Evolutionary conservation across 1,284 basidiomycete species (phyloP).

Genomic region (Rhizopogon hawkerae): DNA sequence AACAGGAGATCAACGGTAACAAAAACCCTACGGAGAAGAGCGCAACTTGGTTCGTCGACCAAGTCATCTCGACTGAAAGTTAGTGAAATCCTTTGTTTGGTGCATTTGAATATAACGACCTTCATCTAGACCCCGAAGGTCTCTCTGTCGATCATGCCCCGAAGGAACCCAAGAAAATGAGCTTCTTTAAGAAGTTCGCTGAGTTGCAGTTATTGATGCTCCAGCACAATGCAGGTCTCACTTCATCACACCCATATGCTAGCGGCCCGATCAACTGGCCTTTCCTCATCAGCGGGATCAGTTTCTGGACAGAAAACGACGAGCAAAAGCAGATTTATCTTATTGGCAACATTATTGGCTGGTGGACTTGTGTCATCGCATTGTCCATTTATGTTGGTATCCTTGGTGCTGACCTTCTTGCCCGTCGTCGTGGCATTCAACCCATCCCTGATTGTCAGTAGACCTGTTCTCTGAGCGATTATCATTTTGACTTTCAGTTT

Average conservation of each 20-base stretch:
- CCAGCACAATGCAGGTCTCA: constrained; percentile 95
- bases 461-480: neutral
- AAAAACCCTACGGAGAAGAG: constrained; percentile 83
- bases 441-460: constrained; percentile 80
- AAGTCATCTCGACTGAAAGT: constrained; percentile 72
- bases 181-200: constrained; percentile 91
- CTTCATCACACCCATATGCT: constrained; percentile 92
- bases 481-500: constrained; percentile 11
- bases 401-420: constrained; percentile 81
- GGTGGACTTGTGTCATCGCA: constrained; percentile 88
- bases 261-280: constrained; percentile 96
- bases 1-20: constrained; percentile 98
- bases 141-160: constrained; percentile 26
- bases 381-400: constrained; percentile 87
- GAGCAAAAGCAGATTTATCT: constrained; percentile 91
- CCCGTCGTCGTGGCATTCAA: constrained; percentile 75
- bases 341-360: constrained; percentile 88
- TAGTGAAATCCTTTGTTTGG: constrained; percentile 21
- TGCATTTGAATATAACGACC: neutral
- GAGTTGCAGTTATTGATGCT: constrained; percentile 95
- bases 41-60: constrained; percentile 83
- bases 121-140: constrained; percentile 12
- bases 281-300: constrained; percentile 90
- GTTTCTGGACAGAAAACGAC: constrained; percentile 92
- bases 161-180: constrained; percentile 73